A percentile compares a stretch with the other conserved stretches of the same genome.
Conservation (phyloP, 2,329 filamentous ascomycete genomes). For the Aureobasidium musti region DNA sequence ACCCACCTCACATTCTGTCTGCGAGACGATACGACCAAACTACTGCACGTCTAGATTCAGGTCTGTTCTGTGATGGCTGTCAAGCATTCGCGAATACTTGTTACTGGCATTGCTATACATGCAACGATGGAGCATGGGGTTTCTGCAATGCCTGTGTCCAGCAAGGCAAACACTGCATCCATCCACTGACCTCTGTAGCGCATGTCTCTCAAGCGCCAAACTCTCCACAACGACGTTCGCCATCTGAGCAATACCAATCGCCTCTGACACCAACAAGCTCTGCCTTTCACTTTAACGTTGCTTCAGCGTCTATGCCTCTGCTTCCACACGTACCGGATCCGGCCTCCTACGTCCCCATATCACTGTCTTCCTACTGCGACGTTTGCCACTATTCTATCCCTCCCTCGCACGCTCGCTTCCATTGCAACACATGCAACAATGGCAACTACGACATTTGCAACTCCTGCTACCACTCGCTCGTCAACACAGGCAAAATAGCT, state of each 20-base stretch:
- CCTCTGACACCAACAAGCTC: conserved; percentile 30
- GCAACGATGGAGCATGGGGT: conserved; percentile 93
- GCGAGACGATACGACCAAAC: conserved; percentile 49
- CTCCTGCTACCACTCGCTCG: conserved; percentile 71
- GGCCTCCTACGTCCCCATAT: conserved; percentile 51
- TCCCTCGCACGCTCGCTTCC: conserved; percentile 69
- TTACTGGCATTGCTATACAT: conserved; percentile 85
- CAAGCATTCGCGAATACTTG: conserved; percentile 73
- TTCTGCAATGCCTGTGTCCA: conserved; percentile 89
- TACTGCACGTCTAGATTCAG: conserved; percentile 66
- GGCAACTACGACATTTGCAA: conserved; percentile 89
- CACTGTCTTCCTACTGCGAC: conserved; percentile 75
- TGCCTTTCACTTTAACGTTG: conserved; percentile 30
- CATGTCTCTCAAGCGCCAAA: conserved; percentile 26
- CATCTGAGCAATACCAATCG: conserved; percentile 13
- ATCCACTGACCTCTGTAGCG: conserved; percentile 71
- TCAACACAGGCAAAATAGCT: conserved; percentile 65
- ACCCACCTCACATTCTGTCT: conserved; percentile 56
- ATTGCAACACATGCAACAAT: conserved; percentile 74
- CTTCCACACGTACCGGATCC: conserved; percentile 45
- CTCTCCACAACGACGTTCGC: conserved; percentile 8
- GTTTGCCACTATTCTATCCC: conserved; percentile 73
- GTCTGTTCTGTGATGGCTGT: conserved; percentile 82
- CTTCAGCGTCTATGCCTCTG: conserved; percentile 5
- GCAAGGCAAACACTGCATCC: conserved; percentile 76